Evolutionary conservation across 116 monocot species (phyloP).

Genomic region (Cymodocea nodosa): DNA sequence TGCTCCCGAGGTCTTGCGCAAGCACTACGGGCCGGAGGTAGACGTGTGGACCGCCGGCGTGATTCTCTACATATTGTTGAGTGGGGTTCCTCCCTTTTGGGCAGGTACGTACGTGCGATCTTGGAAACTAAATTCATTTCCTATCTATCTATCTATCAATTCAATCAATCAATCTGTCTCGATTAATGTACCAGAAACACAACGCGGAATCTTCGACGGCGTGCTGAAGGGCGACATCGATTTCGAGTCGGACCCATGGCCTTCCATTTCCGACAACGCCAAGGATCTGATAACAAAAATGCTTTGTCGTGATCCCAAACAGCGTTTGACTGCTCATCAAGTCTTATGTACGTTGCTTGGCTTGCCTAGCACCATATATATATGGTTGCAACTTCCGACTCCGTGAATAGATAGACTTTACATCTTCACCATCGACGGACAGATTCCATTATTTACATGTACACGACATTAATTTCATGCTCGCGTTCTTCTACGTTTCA

Average conservation of each 20-base stretch:
- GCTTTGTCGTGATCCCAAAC: constrained; percentile 32
- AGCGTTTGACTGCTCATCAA: constrained; percentile 62
- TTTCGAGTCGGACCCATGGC: constrained; percentile 66
- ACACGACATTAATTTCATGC: neutral
- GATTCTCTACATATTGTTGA: constrained; percentile 62
- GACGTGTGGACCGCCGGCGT: constrained; percentile 84
- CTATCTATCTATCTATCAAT: neutral
- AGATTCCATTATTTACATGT: neutral
- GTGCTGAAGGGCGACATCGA: constrained; percentile 58
- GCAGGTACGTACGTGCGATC: constrained; percentile 28
- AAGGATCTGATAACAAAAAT: constrained; percentile 58
- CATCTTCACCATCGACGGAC: no score
- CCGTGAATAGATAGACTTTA: neutral
- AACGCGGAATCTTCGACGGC: constrained; percentile 71
- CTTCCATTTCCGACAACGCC: constrained; percentile 50
- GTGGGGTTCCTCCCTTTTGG: constrained; percentile 82
- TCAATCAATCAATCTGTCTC: neutral
- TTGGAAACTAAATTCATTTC: no score
- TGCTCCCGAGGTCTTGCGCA: constrained; percentile 79
- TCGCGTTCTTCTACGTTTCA: constrained; percentile 6
- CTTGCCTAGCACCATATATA: no score
- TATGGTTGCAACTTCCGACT: no score
- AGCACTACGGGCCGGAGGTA: constrained; percentile 61
- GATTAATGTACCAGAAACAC: constrained; percentile 32
- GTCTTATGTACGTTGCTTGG: constrained; percentile 61